A percentile compares a stretch with the other conserved stretches of the same genome.
Conservation (phyloP, 495 filamentous ascomycete genomes). For the Penicillium goetzii region DNA sequence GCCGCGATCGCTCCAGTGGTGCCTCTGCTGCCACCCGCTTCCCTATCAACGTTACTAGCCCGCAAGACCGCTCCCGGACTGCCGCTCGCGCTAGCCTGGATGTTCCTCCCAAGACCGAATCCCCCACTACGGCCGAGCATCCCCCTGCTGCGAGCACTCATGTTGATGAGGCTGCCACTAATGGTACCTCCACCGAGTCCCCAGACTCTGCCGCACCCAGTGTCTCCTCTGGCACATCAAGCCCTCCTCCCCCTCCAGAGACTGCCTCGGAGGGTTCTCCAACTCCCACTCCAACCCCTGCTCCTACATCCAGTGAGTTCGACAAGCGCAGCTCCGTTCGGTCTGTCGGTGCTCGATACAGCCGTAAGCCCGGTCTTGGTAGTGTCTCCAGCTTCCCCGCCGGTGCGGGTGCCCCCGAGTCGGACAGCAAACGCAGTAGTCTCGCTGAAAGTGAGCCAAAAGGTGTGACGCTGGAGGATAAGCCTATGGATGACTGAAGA, state of each 20-base stretch:
- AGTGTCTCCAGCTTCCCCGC: constrained; percentile 49
- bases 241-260: constrained; percentile 40
- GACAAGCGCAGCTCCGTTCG: constrained; percentile 56
- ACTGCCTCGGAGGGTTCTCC: constrained; percentile 43
- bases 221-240: constrained; percentile 39
- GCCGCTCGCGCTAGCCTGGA: constrained; percentile 62
- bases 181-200: constrained; percentile 45
- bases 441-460: constrained; percentile 50
- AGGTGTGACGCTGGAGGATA: constrained; percentile 80
- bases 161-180: constrained; percentile 34
- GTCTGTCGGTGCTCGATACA: constrained; percentile 33
- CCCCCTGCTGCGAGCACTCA: constrained; percentile 37
- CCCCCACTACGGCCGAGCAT: constrained; percentile 34
- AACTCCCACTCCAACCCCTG: constrained; percentile 45
- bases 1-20: constrained; percentile 81
- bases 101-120: constrained; percentile 53
- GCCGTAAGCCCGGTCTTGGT: constrained; percentile 48
- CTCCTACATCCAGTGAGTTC: constrained; percentile 33
- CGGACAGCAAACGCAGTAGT: constrained; percentile 53
- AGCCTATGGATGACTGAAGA: constrained; percentile 78
- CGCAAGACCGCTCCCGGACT: constrained; percentile 53
- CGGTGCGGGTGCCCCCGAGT: constrained; percentile 33
- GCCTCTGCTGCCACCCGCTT: constrained; percentile 74
- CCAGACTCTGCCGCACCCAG: constrained; percentile 40
- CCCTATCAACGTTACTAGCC: constrained; percentile 72